These are phyloP conservation scores for Salvia hispanica DNA, from an alignment of 257 asterid species.

Conservation along the genomic window DNA sequence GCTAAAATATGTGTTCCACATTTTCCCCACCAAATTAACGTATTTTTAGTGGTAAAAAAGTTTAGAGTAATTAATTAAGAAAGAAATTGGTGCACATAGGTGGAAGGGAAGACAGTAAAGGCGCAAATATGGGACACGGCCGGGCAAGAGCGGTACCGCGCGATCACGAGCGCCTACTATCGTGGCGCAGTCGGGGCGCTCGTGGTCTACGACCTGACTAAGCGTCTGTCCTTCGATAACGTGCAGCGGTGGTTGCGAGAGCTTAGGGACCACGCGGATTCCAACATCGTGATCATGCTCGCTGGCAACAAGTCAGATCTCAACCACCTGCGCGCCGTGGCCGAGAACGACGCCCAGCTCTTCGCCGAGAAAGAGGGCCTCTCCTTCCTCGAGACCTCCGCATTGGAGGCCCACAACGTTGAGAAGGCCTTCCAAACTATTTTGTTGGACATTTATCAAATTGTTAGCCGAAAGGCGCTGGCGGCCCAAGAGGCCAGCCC, in stretches of 20 bases:
- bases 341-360: constrained; percentile 41
- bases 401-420: constrained; percentile 46
- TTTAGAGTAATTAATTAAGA: no score
- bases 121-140: constrained; percentile 61
- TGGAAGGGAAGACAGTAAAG: constrained; percentile 52
- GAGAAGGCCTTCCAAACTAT: constrained; percentile 51
- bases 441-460: constrained; percentile 47
- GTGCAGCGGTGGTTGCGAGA: constrained; percentile 50
- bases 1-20: no score
- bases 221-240: constrained; percentile 46
- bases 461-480: constrained; percentile 47
- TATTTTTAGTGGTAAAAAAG: no score
- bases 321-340: constrained; percentile 46
- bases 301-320: constrained; percentile 50
- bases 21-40: no score
- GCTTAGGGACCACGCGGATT: constrained; percentile 45
- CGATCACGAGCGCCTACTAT: constrained; percentile 59
- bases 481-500: constrained; percentile 47
- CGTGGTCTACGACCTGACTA: constrained; percentile 49
- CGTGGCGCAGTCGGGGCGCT: constrained; percentile 55
- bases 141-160: constrained; percentile 52
- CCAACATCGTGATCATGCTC: constrained; percentile 52
- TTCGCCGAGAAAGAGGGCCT: constrained; percentile 50
- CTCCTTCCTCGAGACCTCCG: constrained; percentile 54
- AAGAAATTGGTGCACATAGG: constrained; percentile 17